Evolutionary conservation across 345 rosid species (phyloP), one percentile per base, ranked within the genome.

Genomic region (Citrus australasica): DNA sequence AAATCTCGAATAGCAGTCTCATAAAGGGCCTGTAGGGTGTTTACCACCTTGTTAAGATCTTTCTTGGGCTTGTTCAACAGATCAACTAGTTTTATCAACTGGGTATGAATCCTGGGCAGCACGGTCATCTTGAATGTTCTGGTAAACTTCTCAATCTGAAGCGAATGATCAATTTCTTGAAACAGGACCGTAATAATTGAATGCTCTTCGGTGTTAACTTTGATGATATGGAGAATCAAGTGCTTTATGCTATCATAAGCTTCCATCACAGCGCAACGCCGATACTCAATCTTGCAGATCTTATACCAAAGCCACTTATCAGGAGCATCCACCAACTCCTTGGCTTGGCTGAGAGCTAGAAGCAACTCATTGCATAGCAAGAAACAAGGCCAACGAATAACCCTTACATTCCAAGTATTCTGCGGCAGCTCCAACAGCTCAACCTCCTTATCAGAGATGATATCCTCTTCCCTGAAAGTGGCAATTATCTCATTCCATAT

Each of bases 271-370:
- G 87, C 94, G 82, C 99, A 95, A 21, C 99, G 96, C 78, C 99
- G 86, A 76, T 90, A 95, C 83, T 95, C 99, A 74, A 87, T 87
- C 91, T 93, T 93, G 86, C 92, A 82, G 81, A 95, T 91, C 88
- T 92, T 95, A 84, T 86, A 86, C 98, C 99, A 95, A 59, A 95
- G 90, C 98, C 97, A 92, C 88, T 86, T 92, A 84, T 95, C 98
- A 69, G 99, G 93, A 73, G 98, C 99, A 84, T 90, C 98, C 76
- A 91, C 81, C 86, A 95, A 83, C 86, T 93, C 99, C 83, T 84
- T 90, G 40, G 95, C 99, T 89, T 95, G 93, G 86, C 97, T 89
- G 73, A 95, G 95, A 60, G 99, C 98, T 85, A 93, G 98, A 71
- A 95, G 86, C 84, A 95, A 84, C 90, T 95, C 99, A 78, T 95